Conservation (phyloP, 495 filamentous ascomycete genomes). For the Neurospora tetrasperma region DNA sequence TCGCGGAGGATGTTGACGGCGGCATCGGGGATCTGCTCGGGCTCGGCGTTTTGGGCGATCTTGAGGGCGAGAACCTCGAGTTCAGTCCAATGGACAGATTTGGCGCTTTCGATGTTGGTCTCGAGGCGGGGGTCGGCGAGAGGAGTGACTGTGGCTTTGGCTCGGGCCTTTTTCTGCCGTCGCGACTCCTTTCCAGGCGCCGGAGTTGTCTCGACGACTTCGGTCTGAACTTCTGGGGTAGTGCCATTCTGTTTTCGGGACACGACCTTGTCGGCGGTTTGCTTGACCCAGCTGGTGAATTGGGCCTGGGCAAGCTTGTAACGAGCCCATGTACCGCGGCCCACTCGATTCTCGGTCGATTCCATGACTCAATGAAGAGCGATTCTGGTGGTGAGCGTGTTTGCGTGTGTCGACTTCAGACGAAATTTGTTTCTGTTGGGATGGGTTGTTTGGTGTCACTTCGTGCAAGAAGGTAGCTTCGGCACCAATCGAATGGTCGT, state of each 20-base stretch:
- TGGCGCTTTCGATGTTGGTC: background rate
- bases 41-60: slow-evolving; percentile 11
- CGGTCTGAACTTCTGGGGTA: background rate
- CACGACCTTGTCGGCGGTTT: slow-evolving; percentile 11
- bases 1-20: slow-evolving; percentile 19
- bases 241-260: background rate
- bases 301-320: slow-evolving; percentile 22
- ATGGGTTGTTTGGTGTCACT: background rate
- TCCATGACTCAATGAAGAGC: background rate
- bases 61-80: slow-evolving; percentile 14
- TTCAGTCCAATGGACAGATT: slow-evolving; percentile 13
- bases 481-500: background rate
- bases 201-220: background rate
- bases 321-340: slow-evolving; percentile 11
- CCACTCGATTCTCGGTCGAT: background rate
- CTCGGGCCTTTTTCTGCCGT: slow-evolving; percentile 8
- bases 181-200: background rate
- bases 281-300: slow-evolving; percentile 23
- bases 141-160: background rate
- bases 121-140: background rate
- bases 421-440: background rate
- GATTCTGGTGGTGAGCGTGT: background rate
- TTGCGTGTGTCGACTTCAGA: background rate
- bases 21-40: slow-evolving; percentile 17
- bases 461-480: background rate